phyloP scores from a whole-genome alignment of 2,329 filamentous ascomycete genomes.

The Cryphonectria naterciae region DNA sequence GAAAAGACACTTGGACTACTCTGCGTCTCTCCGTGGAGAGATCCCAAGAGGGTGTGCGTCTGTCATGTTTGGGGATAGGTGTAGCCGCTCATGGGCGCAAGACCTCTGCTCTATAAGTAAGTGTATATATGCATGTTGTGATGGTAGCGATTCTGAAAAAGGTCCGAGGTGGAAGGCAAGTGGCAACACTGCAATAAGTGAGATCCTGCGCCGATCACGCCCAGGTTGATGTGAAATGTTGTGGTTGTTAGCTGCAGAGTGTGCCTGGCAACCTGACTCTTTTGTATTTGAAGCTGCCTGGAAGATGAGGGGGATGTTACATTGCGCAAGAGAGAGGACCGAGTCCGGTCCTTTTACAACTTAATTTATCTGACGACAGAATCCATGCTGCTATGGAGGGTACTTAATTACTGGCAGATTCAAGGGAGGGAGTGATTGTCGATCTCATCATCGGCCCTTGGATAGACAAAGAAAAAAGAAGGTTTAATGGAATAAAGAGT shows the following conservation, averaged over 20 bases:
- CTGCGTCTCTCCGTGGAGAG: not conserved
- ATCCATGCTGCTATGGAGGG: not conserved
- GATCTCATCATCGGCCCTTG: not conserved
- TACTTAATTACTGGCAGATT: not conserved
- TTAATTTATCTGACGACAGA: not conserved
- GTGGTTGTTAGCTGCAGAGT: not conserved
- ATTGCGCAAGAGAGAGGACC: not conserved
- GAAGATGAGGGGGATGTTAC: not conserved
- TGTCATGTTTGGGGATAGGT: not conserved
- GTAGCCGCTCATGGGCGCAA: too few relatives aligned
- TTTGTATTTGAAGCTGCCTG: not conserved
- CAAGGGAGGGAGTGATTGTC: not conserved
- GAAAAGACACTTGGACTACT: not conserved
- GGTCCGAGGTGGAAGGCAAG: not conserved
- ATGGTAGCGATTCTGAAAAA: not conserved
- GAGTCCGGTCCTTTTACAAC: not conserved
- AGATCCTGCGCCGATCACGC: not conserved
- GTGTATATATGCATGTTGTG: too few relatives aligned
- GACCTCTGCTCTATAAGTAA: too few relatives aligned
- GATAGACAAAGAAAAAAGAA: not conserved
- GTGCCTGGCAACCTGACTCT: not conserved
- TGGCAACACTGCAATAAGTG: not conserved
- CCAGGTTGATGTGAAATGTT: not conserved
- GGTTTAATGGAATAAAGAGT: not conserved
- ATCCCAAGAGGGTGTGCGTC: not conserved